Conservation (phyloP, 2,329 filamentous ascomycete genomes). For the Verticillium alfalfae region DNA sequence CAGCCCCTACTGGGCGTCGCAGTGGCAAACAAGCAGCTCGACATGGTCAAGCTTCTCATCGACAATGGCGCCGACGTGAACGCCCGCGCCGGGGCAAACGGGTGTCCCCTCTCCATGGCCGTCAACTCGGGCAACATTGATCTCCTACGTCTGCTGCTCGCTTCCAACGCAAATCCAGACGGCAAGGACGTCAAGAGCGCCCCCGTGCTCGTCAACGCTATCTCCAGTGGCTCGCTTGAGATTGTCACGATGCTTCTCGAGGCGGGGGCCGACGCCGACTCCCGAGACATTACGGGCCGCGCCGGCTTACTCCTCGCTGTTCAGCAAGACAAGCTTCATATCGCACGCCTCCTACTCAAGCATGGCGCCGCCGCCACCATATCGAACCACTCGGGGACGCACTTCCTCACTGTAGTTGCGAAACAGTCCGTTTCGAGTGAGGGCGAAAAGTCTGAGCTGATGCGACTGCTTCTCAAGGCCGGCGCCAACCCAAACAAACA, state of each 20-base stretch:
- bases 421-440: background rate
- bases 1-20: slow-evolving; percentile 20
- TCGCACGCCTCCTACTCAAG: slow-evolving; percentile 20
- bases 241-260: slow-evolving; percentile 23
- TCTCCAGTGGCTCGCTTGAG: slow-evolving; percentile 19
- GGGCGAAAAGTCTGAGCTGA: background rate
- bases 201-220: slow-evolving; percentile 19
- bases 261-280: slow-evolving; percentile 23
- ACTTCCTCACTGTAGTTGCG: slow-evolving; percentile 1
- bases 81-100: slow-evolving; percentile 6
- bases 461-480: slow-evolving; percentile 17
- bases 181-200: slow-evolving; percentile 17
- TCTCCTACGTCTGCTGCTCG: slow-evolving; percentile 18
- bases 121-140: slow-evolving; percentile 17
- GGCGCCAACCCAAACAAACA: slow-evolving; percentile 15
- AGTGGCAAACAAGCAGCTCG: slow-evolving; percentile 14
- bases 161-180: slow-evolving; percentile 22
- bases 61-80: slow-evolving; percentile 10
- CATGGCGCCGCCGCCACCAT: slow-evolving; percentile 3
- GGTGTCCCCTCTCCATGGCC: slow-evolving; percentile 12
- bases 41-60: slow-evolving; percentile 10
- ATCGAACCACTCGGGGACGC: slow-evolving; percentile 5
- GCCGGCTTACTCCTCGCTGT: slow-evolving; percentile 23
- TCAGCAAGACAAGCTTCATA: slow-evolving; percentile 13
- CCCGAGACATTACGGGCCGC: slow-evolving; percentile 22